Base-by-base conservation (phyloP, 1,139 yeast genomes). In the Blastobotrys capitulatus region DNA sequence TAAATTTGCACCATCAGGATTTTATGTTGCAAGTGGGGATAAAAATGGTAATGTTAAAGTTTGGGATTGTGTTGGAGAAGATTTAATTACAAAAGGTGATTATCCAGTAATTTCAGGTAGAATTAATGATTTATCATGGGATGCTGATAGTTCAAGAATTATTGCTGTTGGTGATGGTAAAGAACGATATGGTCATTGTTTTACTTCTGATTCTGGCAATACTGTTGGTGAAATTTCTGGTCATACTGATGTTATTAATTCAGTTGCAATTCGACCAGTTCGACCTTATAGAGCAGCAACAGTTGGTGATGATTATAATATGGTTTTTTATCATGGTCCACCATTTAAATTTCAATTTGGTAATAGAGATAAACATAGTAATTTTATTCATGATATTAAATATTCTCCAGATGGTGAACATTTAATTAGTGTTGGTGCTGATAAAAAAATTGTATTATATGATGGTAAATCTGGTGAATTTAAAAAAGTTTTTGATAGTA, bases 141-240 rank as follows among this genome's bases (percentile, higher is more conserved):
- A 94, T 65, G 84, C 85, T 19, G 98, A 94, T 61, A 80, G 83
- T 46, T 73, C 82, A 51, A 76, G 98, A 56, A 71, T 94, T 49
- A 86, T 94, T 63, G 96, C 96, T 1, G 97, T 90, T 10, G 99
- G 99, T 48, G 85, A 86, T 60, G 97, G 98, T 44, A 84, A 85
- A 60, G 97, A 90, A 60, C 78, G 85, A 56, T 89, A 80, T 62
- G 98, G 97, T 2, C 96, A 86, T 60, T 90, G 95, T 54, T 88
- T 92, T 63, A 80, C 96, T 6, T 86, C 86, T 78, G 99, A 92
- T 64, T 78, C 95, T 0, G 98, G 98, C 51, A 92, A 92, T 67
- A 80, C 96, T 10, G 83, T 92, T 42, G 99, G 98, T 48, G 97
- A 92, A 65, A 84, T 94, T 58, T 83, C 89, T 50, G 99, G 98